Evolutionary conservation across 352 stramenopile genomes (phyloP).

Genomic region (Peronospora belbahrii): DNA sequence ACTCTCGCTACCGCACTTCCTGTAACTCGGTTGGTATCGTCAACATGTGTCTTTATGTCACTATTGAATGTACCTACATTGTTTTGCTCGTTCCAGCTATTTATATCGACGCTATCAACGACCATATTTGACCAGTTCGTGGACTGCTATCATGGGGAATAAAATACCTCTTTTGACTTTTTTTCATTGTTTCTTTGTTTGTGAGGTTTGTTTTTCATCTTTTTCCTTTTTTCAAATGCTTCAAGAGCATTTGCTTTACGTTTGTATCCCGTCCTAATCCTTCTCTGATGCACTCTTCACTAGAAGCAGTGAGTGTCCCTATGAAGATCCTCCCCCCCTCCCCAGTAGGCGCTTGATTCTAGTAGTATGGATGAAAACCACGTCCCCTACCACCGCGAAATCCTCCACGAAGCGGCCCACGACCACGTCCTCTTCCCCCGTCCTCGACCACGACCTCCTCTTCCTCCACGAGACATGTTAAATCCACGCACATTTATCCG

Average conservation of each 20-base stretch:
- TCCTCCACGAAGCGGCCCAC: slow-evolving; percentile 44
- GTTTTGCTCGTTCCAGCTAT: slow-evolving; percentile 4
- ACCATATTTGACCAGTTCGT: slow-evolving; percentile 3
- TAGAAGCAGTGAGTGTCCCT: background rate
- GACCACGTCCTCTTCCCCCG: slow-evolving; percentile 46
- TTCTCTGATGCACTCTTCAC: background rate
- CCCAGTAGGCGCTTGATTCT: slow-evolving; percentile 1
- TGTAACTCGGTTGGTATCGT: background rate
- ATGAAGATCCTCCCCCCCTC: background rate
- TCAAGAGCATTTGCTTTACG: background rate
- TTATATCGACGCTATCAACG: slow-evolving; percentile 18
- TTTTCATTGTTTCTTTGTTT: slow-evolving; percentile 30
- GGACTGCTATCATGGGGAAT: slow-evolving; percentile 10
- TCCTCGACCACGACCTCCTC: slow-evolving; percentile 40
- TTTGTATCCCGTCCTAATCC: slow-evolving; percentile 12
- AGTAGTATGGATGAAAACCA: slow-evolving; percentile 72
- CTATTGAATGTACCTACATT: slow-evolving; percentile 2
- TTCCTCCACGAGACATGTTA: slow-evolving; percentile 52
- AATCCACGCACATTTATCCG: slow-evolving; percentile 78
- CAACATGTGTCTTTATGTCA: background rate
- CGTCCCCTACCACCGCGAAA: slow-evolving; percentile 64
- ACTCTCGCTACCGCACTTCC: background rate
- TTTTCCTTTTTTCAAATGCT: slow-evolving; percentile 23
- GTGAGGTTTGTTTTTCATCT: slow-evolving; percentile 19
- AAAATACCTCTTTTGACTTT: slow-evolving; percentile 17